Evolutionary conservation across 2,329 filamentous ascomycete genomes (phyloP).

Genomic region (Fusarium anthophilum): DNA sequence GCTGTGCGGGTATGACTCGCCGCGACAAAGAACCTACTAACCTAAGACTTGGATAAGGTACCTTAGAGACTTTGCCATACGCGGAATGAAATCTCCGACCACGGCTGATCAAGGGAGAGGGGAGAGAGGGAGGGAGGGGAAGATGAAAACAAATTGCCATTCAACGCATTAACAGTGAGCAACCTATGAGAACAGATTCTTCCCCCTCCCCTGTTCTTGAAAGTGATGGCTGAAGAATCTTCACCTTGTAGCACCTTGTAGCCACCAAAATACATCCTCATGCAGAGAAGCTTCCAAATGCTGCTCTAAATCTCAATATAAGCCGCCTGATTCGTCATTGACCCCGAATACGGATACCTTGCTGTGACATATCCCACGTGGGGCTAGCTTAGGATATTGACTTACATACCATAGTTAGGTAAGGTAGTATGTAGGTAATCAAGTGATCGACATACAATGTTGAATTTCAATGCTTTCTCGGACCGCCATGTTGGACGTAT

Average conservation of each 20-base stretch:
- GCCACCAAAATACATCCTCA: background rate
- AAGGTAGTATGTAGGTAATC: background rate
- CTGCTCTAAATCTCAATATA: slow-evolving; percentile 11
- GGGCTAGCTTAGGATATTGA: slow-evolving; percentile 1
- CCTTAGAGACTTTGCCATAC: background rate
- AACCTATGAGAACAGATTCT: background rate
- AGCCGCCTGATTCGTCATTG: slow-evolving; percentile 18
- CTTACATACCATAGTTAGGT: background rate
- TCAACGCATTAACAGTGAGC: background rate
- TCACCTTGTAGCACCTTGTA: background rate
- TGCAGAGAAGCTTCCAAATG: slow-evolving; percentile 11
- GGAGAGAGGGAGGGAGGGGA: background rate
- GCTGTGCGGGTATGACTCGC: too few relatives aligned
- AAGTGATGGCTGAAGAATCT: background rate
- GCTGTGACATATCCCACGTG: slow-evolving; percentile 11
- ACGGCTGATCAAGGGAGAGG: background rate
- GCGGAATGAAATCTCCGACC: background rate
- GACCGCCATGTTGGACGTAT: background rate
- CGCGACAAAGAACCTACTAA: background rate
- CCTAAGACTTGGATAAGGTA: too few relatives aligned
- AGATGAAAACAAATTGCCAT: background rate
- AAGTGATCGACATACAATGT: slow-evolving; percentile 24
- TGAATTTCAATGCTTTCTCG: slow-evolving; percentile 1
- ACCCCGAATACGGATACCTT: background rate
- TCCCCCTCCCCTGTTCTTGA: background rate